A percentile compares a stretch with the other conserved stretches of the same genome.
Evolutionary conservation across 1,139 yeast species (phyloP).

Genomic region (Hyphopichia burtonii): DNA sequence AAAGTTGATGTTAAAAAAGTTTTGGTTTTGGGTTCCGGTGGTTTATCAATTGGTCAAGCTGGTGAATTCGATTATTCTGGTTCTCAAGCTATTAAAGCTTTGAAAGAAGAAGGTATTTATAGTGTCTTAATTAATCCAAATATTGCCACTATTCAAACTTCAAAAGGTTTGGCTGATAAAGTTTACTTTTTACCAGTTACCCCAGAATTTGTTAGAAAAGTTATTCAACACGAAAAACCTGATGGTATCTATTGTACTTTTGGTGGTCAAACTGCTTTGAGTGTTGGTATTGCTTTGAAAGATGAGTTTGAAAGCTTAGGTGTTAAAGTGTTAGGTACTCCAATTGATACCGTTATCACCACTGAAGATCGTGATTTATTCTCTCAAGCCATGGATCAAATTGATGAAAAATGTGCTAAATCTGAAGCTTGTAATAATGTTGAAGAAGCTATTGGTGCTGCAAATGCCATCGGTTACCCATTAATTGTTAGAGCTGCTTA

Average conservation of each 20-base stretch:
- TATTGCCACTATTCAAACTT: conserved; percentile 96
- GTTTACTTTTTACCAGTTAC: conserved; percentile 95
- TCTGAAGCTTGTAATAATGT: conserved; percentile 92
- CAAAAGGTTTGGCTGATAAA: conserved; percentile 93
- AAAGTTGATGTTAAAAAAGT: conserved; percentile 88
- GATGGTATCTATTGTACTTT: conserved; percentile 93
- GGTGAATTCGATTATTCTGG: conserved; percentile 99
- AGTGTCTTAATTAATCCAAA: conserved; percentile 93
- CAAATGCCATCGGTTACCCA: conserved; percentile 86
- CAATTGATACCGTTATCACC: conserved; percentile 90
- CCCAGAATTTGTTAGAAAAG: conserved; percentile 89
- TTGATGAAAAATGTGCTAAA: conserved; percentile 92
- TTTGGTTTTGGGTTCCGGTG: conserved; percentile 96
- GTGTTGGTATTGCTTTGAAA: conserved; percentile 94
- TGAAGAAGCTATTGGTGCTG: conserved; percentile 90
- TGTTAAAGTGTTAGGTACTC: conserved; percentile 95
- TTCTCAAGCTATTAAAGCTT: conserved; percentile 95
- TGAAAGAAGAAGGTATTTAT: conserved; percentile 83
- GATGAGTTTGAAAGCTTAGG: conserved; percentile 90
- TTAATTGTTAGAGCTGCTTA: conserved; percentile 97
- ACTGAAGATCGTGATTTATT: conserved; percentile 97
- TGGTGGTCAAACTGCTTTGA: conserved; percentile 98
- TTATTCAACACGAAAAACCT: conserved; percentile 93
- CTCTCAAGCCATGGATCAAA: conserved; percentile 91
- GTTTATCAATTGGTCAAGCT: conserved; percentile 97